Evolutionary conservation across 2,329 filamentous ascomycete genomes (phyloP).

Genomic region (Beauveria bassiana): DNA sequence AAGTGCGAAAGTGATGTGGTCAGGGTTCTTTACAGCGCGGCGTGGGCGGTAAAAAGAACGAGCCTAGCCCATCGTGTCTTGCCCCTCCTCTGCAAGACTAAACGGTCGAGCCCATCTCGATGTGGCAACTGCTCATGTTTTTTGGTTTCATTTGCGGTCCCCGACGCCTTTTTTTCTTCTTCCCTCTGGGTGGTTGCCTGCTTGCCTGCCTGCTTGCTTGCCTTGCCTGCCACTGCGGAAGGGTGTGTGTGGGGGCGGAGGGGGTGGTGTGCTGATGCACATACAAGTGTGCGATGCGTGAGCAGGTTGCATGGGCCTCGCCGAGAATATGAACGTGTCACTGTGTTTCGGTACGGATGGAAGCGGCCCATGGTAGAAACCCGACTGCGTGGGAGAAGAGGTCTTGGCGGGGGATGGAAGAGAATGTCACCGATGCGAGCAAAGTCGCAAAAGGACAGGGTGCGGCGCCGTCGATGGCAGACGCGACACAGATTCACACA

Average conservation of each 20-base stretch:
- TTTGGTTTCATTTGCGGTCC: background rate
- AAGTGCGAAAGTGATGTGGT: background rate
- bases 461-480: too few relatives aligned
- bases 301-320: background rate
- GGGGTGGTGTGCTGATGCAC: background rate
- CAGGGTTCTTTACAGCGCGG: background rate
- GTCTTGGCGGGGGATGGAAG: too few relatives aligned
- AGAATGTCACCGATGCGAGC: background rate
- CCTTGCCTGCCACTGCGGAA: too few relatives aligned
- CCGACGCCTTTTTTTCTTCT: background rate
- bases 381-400: background rate
- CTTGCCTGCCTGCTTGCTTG: too few relatives aligned
- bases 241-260: background rate
- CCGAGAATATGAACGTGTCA: too few relatives aligned
- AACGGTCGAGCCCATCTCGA: slow-evolving; percentile 4
- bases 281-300: background rate
- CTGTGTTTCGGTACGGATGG: too few relatives aligned
- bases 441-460: background rate
- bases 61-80: background rate
- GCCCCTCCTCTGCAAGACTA: background rate
- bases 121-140: background rate
- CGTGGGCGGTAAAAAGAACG: background rate
- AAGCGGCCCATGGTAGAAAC: background rate
- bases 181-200: background rate
- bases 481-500: too few relatives aligned